A percentile compares a stretch with the other conserved stretches of the same genome.
phyloP scores from a whole-genome alignment of 306 rosid species.

The Amphicarpaea edgeworthii region DNA sequence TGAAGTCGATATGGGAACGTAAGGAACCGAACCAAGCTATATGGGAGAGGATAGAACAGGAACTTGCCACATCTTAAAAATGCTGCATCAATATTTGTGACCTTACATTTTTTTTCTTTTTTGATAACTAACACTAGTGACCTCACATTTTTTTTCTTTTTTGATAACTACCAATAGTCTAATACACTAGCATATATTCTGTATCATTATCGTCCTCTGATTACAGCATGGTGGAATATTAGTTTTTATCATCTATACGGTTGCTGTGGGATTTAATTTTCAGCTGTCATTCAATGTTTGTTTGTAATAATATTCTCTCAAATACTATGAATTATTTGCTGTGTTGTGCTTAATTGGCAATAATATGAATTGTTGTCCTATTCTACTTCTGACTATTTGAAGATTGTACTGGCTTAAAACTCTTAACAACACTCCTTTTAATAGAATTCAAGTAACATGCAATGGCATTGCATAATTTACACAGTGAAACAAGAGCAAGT shows the following conservation, averaged over 20 bases:
- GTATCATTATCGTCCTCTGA: not conserved
- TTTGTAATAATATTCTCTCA: slow-evolving; percentile 38
- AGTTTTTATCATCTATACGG: not conserved
- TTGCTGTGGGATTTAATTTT: slow-evolving; percentile 18
- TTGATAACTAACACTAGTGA: not conserved
- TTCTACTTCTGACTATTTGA: not conserved
- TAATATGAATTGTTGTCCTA: not conserved
- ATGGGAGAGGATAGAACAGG: not conserved
- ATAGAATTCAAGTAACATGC: slow-evolving; percentile 11
- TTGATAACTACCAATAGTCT: not conserved
- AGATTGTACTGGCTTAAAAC: slow-evolving; percentile 31
- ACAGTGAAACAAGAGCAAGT: not conserved
- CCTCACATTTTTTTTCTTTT: slow-evolving; percentile 3
- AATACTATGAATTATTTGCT: slow-evolving; percentile 21
- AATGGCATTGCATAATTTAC: slow-evolving; percentile 25
- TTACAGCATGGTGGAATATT: slow-evolving; percentile 24
- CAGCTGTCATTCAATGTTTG: slow-evolving; percentile 19
- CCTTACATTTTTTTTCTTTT: no score
- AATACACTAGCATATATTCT: slow-evolving; percentile 47
- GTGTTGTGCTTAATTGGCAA: slow-evolving; percentile 18
- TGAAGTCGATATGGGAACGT: not conserved
- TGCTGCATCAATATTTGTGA: not conserved
- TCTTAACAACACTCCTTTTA: not conserved
- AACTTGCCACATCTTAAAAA: slow-evolving; percentile 17
- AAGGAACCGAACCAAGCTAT: not conserved